Conservation (phyloP, 306 rosid genomes). For the Cucumis hystrix region DNA sequence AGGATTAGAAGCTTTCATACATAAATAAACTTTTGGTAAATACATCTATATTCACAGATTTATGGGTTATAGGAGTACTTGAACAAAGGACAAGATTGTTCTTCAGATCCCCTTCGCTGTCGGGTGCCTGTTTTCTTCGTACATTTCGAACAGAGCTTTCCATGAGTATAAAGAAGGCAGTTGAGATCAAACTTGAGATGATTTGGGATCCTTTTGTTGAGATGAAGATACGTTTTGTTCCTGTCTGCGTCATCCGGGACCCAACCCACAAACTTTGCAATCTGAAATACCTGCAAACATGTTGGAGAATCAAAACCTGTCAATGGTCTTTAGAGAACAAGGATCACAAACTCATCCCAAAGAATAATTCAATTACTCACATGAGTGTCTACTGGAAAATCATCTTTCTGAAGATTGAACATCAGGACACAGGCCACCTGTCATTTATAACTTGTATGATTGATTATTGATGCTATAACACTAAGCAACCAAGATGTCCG, state of each 20-base stretch:
- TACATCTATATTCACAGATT: neutral
- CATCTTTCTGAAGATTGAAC: slow-evolving; percentile 75
- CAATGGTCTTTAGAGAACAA: neutral
- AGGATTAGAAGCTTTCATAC: neutral
- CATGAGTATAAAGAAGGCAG: slow-evolving; percentile 79
- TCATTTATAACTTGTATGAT: neutral
- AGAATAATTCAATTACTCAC: slow-evolving; percentile 29
- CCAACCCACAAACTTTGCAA: slow-evolving; percentile 69
- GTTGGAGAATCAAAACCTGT: neutral
- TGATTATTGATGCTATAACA: neutral
- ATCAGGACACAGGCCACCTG: slow-evolving; percentile 41
- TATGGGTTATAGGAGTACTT: slow-evolving; percentile 16
- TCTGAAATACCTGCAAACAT: slow-evolving; percentile 62
- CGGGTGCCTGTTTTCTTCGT: slow-evolving; percentile 33
- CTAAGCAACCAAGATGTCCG: neutral
- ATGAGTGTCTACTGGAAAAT: slow-evolving; percentile 92
- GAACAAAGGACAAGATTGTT: slow-evolving; percentile 44
- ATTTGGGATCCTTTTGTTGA: slow-evolving; percentile 65
- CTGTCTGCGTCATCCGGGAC: slow-evolving; percentile 65
- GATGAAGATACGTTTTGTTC: slow-evolving; percentile 77
- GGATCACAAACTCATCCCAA: neutral
- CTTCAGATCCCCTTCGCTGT: slow-evolving; percentile 23
- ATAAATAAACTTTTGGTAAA: neutral
- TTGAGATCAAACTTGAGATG: slow-evolving; percentile 82
- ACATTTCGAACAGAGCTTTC: slow-evolving; percentile 63